Evolutionary conservation across 2,329 filamentous ascomycete species (phyloP), one percentile per base, ranked within the genome.

Genomic region (Endothia cerciana): DNA sequence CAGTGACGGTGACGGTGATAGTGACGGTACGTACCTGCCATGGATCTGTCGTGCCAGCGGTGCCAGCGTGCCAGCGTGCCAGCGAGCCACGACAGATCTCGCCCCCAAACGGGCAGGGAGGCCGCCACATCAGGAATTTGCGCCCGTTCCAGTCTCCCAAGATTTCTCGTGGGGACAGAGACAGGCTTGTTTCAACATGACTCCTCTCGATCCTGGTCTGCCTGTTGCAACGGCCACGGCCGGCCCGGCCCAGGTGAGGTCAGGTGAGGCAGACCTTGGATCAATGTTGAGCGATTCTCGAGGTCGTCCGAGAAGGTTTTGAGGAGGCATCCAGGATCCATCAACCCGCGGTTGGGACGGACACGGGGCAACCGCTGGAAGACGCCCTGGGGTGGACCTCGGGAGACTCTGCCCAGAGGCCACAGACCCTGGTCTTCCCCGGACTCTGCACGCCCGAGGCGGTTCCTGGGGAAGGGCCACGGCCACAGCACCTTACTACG

Each of bases 401-500:
- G 33, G 33, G 33, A 36, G 33, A 36, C 4, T 15, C 25, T 25
- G 4, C 8, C 22, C 43, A 47, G 13, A 22, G 15, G 25, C 4
- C 55, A 41, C 15, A 43, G 22, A 38, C 45, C 60, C 47, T 51
- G 43, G 47, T 45, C 40, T 62, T 43, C 60, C 60, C 60, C 60
- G 38, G 60, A 62, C 49, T 62, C 28, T 53, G 36, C 6, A 30
- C 40, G 43, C 36, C 47, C 60, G 47, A 55, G 60, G 60, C 36
- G 36, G 13, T 38, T 53, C 45, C 49, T 43, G 49, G 60, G 60
- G 60, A 55, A 62, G 19, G 49, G 38, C 5, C 33, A n/a, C 17
- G n/a, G 33, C 38, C 10, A 19, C 19, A 17, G 33, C n/a, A 41
- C 17, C 47, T 22, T 22, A 25, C 33, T 10, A 36, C 10, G 47